Base-by-base conservation (phyloP, 441 rosid genomes). In the Populus hybrid region DNA sequence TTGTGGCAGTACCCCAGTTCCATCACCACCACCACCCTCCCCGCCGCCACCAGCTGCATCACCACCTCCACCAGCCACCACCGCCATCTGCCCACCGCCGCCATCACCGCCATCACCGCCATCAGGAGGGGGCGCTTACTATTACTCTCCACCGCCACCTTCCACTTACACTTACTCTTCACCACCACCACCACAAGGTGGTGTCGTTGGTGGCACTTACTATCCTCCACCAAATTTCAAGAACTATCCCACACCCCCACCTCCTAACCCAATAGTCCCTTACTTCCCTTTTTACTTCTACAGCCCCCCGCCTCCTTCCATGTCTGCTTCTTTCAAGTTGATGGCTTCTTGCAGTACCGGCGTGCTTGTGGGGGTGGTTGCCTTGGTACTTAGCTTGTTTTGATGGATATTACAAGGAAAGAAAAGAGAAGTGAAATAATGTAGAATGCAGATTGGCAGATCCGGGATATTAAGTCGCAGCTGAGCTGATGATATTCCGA, bases 191-290 rank as follows among this genome's bases (percentile, higher is more conserved):
- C 82, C 89, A 7, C 74, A 77, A 14, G 86, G 91, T 16, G 86
- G 81, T 6, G 79, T 69, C 6, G 84, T 80, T 16, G 84, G 89
- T 12, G 78, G 81, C 3, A 84, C 50, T 66, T 86, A 89, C 75
- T 88, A 86, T 40, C 94, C 98, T 11, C 98, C 97, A 3, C 94
- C 98, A 5, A 82, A 73, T 46, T 79, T 83, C 70, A 82, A 84
- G n/a, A 84, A 88, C 78, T 89, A 85, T 81, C 88, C 84, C 3
- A 82, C 81, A 0, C 96, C 96, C 7, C 98, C 98, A 1, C 98
- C 98, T 0, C 98, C 98, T 19, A 93, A 95, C 80, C 98, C 97
- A 0, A 92, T 95, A 50, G 93, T 95, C 26, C 98, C 97, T 16
- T 95, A 95, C 84, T 95, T 93, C 38, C 98, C 98, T 5, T 95